Evolutionary conservation across 768 basidiomycete genomes (phyloP).

Genomic region (Pleurotus sapidus): DNA sequence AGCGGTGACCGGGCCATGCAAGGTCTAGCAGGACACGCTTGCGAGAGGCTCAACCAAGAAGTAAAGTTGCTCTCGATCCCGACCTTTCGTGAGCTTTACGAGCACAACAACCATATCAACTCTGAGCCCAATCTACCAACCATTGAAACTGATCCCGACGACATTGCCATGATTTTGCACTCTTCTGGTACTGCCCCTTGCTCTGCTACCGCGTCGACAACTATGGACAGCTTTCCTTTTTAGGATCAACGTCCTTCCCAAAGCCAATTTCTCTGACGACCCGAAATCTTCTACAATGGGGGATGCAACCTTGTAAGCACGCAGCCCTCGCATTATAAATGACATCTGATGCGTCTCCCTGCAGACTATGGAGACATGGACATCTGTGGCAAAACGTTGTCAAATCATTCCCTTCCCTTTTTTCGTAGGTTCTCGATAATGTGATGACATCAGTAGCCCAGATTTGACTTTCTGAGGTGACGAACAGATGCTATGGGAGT

Average conservation of each 20-base stretch:
- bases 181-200: conserved; percentile 15
- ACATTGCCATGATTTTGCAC: conserved; percentile 15
- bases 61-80: conserved; percentile 7
- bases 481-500: conserved; percentile 15
- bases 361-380: conserved; percentile 17
- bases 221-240: not conserved
- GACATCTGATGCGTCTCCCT: not conserved
- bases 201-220: not conserved
- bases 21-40: conserved; percentile 13
- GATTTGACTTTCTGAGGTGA: not conserved
- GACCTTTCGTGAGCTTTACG: conserved; percentile 10
- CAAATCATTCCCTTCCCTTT: conserved; percentile 14
- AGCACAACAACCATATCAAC: not conserved
- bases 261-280: conserved; percentile 13
- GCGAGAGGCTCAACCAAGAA: not conserved
- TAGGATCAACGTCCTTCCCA: conserved; percentile 17
- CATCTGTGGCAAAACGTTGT: conserved; percentile 14
- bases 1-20: conserved; percentile 19
- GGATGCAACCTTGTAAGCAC: conserved; percentile 15
- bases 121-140: not conserved
- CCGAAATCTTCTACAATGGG: conserved; percentile 15
- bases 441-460: too few relatives aligned
- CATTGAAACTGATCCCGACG: not conserved
- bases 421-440: conserved; percentile 12
- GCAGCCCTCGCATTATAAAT: not conserved